Base-by-base conservation (phyloP, 805 yeast genomes). In the Candida peoriensis region DNA sequence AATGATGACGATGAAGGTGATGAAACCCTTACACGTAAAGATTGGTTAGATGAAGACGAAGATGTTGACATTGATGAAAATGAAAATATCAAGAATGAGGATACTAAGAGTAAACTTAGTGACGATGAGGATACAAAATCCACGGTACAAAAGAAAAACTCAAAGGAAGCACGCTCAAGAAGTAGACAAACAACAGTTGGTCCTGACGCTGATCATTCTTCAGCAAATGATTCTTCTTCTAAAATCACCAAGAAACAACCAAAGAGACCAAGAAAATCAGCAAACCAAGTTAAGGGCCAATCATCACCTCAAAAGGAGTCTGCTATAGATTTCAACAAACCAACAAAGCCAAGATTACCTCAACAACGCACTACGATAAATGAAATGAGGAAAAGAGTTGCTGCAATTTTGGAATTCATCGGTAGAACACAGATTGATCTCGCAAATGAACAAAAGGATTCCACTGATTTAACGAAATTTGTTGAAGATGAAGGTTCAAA, bases 341-440 rank as follows among this genome's bases (percentile, higher is more conserved):
- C 90, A 3, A 79, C 86, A 30, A 82, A 77, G 47, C 96, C 97
- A 11, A 74, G 96, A 37, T 65, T 78, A 28, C 97, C 96, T 6
- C 81, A 81, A 39, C 78, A 78, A 15, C 73, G 86, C 36, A 74
- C 84, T 4, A 74, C 88, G 4, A 58, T 89, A 41, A 72, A 74
- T 47, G 98, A 90, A 57, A 81, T 90, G 85, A 74, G 88, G 37
- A 78, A 86, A 51, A 72, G 98, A 39, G 83, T 88, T 2, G 81
- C 86, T 3, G 94, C 96, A 2, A 90, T 90, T 15, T 63, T 90
- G 48, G 97, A 93, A 60, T 93, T 89, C 70, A 73, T 90, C 18
- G 86, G 89, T 10, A 70, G 95, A 34, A 83, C 94, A 2, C 96
- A 88, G 57, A 60, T 80, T 42, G 97, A 90, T 52, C 62, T 90